Evolutionary conservation across 2,329 filamentous ascomycete species (phyloP), one percentile per base, ranked within the genome.

Genomic region (Pseudogymnoascus verrucosus): DNA sequence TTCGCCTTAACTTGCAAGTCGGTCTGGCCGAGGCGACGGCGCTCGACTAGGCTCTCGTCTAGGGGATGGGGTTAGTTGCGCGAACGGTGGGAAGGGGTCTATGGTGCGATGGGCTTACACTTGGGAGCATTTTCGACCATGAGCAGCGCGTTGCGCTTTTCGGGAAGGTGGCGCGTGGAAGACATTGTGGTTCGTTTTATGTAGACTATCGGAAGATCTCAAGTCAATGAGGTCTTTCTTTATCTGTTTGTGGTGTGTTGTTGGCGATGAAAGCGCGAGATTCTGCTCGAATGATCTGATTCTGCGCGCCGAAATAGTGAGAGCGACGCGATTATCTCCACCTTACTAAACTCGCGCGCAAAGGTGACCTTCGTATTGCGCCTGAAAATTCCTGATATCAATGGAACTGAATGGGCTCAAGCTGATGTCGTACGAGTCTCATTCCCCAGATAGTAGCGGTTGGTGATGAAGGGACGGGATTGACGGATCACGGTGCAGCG

Each of bases 21-120:
- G 23, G 95, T 99, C 78, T 96, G 93, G 57, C 93, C 95, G 54
- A 99, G 83, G 69, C 93, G 90, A 72, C 95, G 89, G 73, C 92
- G 88, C 75, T 88, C 80, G 67, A 97, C 85, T 63, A 97, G 86
- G 34, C 39, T 39, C 40, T 64, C 62, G 44, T 64, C 62, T 64
- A 36, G 11, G 19, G 14, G 31, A 34, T 39, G 28, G 21, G 21
- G 28, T 64, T 61, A 62, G 62, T 42, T 2, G 57, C 44, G 44
- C 44, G 44, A 54, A 1, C 44, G 11, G 44, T 54, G 23, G 44
- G 23, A 54, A n/a, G 44, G 23, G 23, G 44, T 54, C 7, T 6
- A 14, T 37, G 28, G 6, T 31, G 34, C 26, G 54, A 28, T 23
- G 61, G 26, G 47, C 61, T 59, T 63, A 65, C 63, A 65, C 39